phyloP scores from a whole-genome alignment of 345 rosid genomes.

The Acer yangbiense region DNA sequence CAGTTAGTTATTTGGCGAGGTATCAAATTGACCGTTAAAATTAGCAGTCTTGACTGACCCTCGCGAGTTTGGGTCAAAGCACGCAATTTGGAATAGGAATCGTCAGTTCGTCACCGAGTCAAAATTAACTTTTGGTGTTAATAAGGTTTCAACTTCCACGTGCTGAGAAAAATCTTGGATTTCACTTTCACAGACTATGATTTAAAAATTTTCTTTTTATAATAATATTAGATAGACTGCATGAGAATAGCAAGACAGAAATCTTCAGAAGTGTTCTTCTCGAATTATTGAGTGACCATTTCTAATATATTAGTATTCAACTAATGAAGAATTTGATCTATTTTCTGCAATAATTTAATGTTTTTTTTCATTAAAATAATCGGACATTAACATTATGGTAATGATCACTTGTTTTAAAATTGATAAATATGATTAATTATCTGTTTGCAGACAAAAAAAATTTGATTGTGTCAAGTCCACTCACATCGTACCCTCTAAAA shows the following conservation, averaged over 20 bases:
- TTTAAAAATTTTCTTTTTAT: neutral
- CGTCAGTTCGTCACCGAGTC: neutral
- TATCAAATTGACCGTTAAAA: neutral
- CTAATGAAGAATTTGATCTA: neutral
- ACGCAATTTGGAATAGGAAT: slow-evolving; percentile 4
- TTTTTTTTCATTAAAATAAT: too few species aligned
- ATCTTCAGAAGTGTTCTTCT: neutral
- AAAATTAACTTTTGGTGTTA: neutral
- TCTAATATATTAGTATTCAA: neutral
- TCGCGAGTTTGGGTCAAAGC: slow-evolving; percentile 1
- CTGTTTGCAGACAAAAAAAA: too few species aligned
- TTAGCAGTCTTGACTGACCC: slow-evolving; percentile 1
- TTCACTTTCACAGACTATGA: neutral
- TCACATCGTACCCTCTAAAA: too few species aligned
- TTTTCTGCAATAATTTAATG: neutral
- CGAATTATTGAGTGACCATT: neutral
- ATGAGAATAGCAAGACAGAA: neutral
- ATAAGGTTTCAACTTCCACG: neutral
- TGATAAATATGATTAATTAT: too few species aligned
- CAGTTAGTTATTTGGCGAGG: neutral
- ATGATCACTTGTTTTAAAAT: too few species aligned
- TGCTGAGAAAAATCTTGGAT: neutral
- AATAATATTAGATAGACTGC: neutral
- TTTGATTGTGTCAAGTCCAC: too few species aligned
- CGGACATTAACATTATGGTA: neutral